Evolutionary conservation across 257 asterid species (phyloP).

Genomic region (Solanum rostratum): DNA sequence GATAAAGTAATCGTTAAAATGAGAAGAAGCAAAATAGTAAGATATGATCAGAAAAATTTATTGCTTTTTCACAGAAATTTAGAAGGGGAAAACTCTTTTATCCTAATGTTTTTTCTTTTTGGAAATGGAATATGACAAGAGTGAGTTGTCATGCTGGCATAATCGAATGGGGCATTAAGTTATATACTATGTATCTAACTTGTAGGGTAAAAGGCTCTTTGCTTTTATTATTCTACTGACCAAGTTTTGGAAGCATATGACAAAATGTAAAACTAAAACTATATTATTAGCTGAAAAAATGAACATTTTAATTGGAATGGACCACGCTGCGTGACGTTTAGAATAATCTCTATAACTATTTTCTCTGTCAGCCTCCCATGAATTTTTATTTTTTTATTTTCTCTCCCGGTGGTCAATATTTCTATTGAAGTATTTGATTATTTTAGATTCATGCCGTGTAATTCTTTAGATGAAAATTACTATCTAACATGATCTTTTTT

Average conservation of each 20-base stretch:
- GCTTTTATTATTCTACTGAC: background rate
- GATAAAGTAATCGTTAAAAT: too few species aligned
- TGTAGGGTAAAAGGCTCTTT: background rate
- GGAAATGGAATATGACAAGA: background rate
- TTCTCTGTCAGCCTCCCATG: background rate
- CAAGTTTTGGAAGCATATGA: background rate
- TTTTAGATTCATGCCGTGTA: background rate
- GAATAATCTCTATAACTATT: background rate
- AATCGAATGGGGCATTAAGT: background rate
- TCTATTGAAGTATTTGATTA: background rate
- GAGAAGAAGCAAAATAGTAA: too few species aligned
- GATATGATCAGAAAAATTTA: too few species aligned
- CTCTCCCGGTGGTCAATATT: background rate
- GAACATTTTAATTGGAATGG: background rate
- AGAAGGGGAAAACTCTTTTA: background rate
- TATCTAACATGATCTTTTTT: background rate
- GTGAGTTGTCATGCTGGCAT: background rate
- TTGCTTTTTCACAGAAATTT: background rate
- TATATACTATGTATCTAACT: background rate
- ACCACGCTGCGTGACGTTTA: background rate
- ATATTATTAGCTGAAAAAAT: background rate
- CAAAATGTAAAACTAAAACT: background rate
- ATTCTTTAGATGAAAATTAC: background rate
- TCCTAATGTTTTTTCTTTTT: too few species aligned
- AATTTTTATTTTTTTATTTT: background rate